Conservation (phyloP, 768 basidiomycete species). For the Tephrocybe rancida region DNA sequence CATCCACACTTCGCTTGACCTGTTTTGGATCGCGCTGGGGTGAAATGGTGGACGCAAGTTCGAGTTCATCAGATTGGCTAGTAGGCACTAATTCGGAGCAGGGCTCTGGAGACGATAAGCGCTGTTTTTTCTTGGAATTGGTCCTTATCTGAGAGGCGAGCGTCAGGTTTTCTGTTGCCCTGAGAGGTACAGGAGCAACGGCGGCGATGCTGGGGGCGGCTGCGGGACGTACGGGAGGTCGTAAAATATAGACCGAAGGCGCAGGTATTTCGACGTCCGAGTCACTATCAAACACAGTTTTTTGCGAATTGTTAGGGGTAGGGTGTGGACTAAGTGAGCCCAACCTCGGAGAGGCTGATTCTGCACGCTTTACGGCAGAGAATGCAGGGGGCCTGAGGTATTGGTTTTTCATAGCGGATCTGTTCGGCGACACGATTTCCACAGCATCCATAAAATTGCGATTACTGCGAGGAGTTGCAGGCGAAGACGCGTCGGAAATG, state of each 20-base stretch:
- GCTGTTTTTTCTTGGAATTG: slow-evolving; percentile 36
- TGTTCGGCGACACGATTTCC: slow-evolving; percentile 23
- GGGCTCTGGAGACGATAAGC: slow-evolving; percentile 32
- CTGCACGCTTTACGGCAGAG: slow-evolving; percentile 2
- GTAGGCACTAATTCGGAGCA: slow-evolving; percentile 50
- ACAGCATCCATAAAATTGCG: slow-evolving; percentile 16
- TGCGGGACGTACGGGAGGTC: slow-evolving; percentile 22
- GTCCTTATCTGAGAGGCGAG: slow-evolving; percentile 14
- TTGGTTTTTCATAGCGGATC: slow-evolving; percentile 6
- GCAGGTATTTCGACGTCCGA: slow-evolving; percentile 31
- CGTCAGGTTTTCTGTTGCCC: slow-evolving; percentile 26
- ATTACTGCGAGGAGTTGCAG: slow-evolving; percentile 3
- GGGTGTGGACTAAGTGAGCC: slow-evolving; percentile 11
- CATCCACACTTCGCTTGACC: slow-evolving; percentile 39
- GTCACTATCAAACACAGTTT: slow-evolving; percentile 38
- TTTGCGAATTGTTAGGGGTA: slow-evolving; percentile 26
- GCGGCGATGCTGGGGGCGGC: slow-evolving; percentile 6
- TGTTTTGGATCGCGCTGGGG: slow-evolving; percentile 24
- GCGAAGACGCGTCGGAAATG: slow-evolving; percentile 21
- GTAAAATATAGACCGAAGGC: slow-evolving; percentile 31
- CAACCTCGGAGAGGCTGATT: neutral
- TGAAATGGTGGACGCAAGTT: slow-evolving; percentile 40
- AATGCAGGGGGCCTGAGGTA: slow-evolving; percentile 7
- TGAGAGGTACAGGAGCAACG: slow-evolving; percentile 13
- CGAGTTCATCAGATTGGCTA: slow-evolving; percentile 69